These are phyloP conservation scores for Trichoderma sp. DNA, from an alignment of 2,329 filamentous ascomycete genomes.

Conservation along the genomic window DNA sequence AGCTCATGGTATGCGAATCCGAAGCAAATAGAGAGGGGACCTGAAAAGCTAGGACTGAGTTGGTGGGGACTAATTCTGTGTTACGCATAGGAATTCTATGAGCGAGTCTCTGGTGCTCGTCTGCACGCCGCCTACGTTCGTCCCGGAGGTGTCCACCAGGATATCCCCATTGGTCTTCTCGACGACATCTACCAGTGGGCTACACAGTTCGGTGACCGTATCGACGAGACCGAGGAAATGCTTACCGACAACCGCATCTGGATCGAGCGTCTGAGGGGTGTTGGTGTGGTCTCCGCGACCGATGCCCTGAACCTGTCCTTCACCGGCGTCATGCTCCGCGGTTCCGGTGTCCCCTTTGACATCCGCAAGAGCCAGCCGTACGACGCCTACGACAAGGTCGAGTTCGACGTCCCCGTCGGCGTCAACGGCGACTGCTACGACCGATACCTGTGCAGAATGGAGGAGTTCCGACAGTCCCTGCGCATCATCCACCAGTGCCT, in stretches of 20 bases:
- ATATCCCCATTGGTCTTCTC: conserved; percentile 88
- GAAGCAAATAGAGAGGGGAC: neutral
- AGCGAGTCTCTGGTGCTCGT: conserved; percentile 96
- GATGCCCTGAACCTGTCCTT: conserved; percentile 98
- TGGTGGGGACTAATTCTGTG: neutral
- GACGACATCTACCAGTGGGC: conserved; percentile 99
- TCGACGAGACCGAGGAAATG: conserved; percentile 98
- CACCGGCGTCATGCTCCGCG: conserved; percentile 95
- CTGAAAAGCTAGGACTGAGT: neutral
- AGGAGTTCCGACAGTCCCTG: conserved; percentile 97
- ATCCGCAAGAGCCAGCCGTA: conserved; percentile 96
- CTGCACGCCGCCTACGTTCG: conserved; percentile 96
- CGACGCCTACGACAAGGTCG: conserved; percentile 95
- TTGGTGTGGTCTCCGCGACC: conserved; percentile 86
- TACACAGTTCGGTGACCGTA: conserved; percentile 96
- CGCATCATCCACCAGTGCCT: conserved; percentile 98
- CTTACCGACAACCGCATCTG: conserved; percentile 99
- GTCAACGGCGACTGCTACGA: conserved; percentile 99
- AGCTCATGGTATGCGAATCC: conserved; percentile 79
- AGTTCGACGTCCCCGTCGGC: conserved; percentile 96
- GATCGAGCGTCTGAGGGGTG: conserved; percentile 87
- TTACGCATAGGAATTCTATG: conserved; percentile 88
- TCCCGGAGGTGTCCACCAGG: conserved; percentile 93
- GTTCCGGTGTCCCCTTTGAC: conserved; percentile 94
- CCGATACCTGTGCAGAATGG: conserved; percentile 98